Evolutionary conservation across 2,329 filamentous ascomycete species (phyloP), one percentile per base, ranked within the genome.

Genomic region (Fusarium redolens): DNA sequence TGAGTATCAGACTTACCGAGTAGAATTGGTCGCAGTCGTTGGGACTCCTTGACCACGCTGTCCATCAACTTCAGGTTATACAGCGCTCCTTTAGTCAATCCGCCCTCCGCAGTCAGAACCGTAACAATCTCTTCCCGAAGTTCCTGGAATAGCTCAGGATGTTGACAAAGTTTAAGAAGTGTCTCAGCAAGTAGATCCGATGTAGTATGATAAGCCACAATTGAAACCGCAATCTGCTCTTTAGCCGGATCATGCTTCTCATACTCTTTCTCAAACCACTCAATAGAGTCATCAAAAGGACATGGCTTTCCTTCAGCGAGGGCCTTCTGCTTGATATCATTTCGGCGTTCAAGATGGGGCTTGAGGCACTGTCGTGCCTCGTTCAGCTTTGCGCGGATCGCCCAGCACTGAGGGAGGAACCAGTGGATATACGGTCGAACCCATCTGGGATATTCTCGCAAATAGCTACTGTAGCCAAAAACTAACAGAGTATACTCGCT

Each of bases 151-250:
- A 79, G 80, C 0, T 79, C 75, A 5, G 79, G 77, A 38, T 84
- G 81, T 6, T 82, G 80, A 0, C 86, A 86, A 22, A 89, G 74
- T 3, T 73, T 64, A 0, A 68, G 31, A 41, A 78, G 63, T 0
- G 68, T 70, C 31, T 74, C 65, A 1, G 62, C 57, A 1, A 78
- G 43, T 8, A 78, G 9, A 15, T 79, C 77, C 6, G 84, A 82
- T 0, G 87, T 88, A 1, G 88, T 90, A 76, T 89, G 87, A 31
- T 89, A 88, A 7, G 86, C 85, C 2, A 86, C 88, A 41, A 88
- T 84, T 1, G 82, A 80, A 31, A 80, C 77, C 2, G 52, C 44
- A 5, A 78, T 58, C 43, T 79, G 77, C 2, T 62, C 57, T 1
- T 56, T 30, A 3, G 58, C 71, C 0, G 70, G 51, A 7, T 77